A percentile compares a stretch with the other conserved stretches of the same genome.
Conservation (phyloP, 2,329 filamentous ascomycete species). For the Cercospora janseana region DNA sequence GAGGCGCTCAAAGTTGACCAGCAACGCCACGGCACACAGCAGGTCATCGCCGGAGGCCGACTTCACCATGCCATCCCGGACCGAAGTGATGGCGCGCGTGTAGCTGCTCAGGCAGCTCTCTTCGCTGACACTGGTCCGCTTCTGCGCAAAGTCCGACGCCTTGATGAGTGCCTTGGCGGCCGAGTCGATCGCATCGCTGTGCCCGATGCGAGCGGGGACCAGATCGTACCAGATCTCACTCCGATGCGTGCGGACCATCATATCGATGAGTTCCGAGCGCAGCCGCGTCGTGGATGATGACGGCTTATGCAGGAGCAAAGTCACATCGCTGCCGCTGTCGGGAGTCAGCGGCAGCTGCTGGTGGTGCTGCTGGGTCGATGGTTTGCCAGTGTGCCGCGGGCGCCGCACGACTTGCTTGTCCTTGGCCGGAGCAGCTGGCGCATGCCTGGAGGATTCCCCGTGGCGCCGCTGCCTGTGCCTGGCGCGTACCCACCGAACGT, state of each 20-base stretch:
- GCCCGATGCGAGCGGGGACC: constrained; percentile 19
- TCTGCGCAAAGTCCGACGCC: constrained; percentile 12
- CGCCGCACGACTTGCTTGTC: constrained; percentile 13
- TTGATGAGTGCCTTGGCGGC: constrained; percentile 22
- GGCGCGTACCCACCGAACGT: neutral
- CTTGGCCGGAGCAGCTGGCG: neutral
- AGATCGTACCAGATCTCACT: constrained; percentile 22
- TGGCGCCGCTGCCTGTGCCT: constrained; percentile 11
- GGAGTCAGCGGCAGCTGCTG: constrained; percentile 1
- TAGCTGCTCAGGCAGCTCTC: constrained; percentile 24
- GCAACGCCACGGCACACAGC: constrained; percentile 17
- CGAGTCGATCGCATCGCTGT: constrained; percentile 20
- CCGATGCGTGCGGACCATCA: constrained; percentile 20
- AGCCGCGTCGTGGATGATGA: constrained; percentile 17
- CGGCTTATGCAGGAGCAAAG: constrained; percentile 17
- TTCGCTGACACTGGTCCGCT: constrained; percentile 17
- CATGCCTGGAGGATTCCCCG: constrained; percentile 6
- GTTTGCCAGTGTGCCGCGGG: neutral
- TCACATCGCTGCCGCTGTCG: constrained; percentile 4
- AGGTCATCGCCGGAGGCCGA: constrained; percentile 16
- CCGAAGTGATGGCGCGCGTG: constrained; percentile 13
- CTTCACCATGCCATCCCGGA: constrained; percentile 18
- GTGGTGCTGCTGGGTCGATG: neutral
- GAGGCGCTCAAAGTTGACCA: constrained; percentile 23
- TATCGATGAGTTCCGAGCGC: constrained; percentile 14